Percentiles rank a stretch among this genome's conserved stretches.
phyloP scores from a whole-genome alignment of 2,329 filamentous ascomycete species.

The Exophiala oligosperma region DNA sequence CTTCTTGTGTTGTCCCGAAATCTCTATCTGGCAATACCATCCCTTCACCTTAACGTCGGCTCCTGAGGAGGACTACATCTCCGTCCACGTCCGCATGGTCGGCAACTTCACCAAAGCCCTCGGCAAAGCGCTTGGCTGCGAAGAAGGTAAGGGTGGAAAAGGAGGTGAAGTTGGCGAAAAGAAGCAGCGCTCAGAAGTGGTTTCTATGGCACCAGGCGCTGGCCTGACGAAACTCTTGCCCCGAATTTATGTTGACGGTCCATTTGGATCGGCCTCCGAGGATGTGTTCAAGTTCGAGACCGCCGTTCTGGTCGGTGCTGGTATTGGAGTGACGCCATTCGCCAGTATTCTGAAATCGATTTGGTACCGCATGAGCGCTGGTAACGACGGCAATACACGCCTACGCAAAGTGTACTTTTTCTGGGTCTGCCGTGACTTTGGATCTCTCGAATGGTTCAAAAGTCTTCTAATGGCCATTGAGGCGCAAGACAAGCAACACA shows the following conservation, averaged over 20 bases:
- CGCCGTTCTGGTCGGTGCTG: slow-evolving; percentile 51
- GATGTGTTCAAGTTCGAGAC: slow-evolving; percentile 70
- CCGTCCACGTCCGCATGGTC: slow-evolving; percentile 79
- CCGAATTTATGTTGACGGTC: slow-evolving; percentile 78
- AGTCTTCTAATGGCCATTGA: slow-evolving; percentile 82
- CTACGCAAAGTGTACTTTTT: slow-evolving; percentile 89
- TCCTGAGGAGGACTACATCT: slow-evolving; percentile 87
- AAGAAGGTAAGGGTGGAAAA: slow-evolving; percentile 50
- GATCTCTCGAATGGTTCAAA: slow-evolving; percentile 86
- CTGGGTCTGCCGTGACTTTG: slow-evolving; percentile 88
- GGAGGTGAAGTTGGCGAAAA: slow-evolving; percentile 28
- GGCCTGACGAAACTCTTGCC: slow-evolving; percentile 69
- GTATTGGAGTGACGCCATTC: slow-evolving; percentile 55
- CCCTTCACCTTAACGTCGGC: slow-evolving; percentile 84
- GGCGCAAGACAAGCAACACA: slow-evolving; percentile 77
- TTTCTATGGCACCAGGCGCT: slow-evolving; percentile 61
- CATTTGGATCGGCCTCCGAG: slow-evolving; percentile 82
- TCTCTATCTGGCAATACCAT: slow-evolving; percentile 86
- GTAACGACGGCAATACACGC: slow-evolving; percentile 70
- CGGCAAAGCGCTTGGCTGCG: slow-evolving; percentile 71
- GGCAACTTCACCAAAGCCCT: slow-evolving; percentile 76
- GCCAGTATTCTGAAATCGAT: slow-evolving; percentile 71
- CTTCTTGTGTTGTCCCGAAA: slow-evolving; percentile 81
- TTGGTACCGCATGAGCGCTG: slow-evolving; percentile 77
- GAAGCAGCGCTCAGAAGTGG: slow-evolving; percentile 54